A percentile compares a stretch with the other conserved stretches of the same genome.
Evolutionary conservation across 2,329 filamentous ascomycete genomes (phyloP).

Genomic region (Aschersonia sp.): DNA sequence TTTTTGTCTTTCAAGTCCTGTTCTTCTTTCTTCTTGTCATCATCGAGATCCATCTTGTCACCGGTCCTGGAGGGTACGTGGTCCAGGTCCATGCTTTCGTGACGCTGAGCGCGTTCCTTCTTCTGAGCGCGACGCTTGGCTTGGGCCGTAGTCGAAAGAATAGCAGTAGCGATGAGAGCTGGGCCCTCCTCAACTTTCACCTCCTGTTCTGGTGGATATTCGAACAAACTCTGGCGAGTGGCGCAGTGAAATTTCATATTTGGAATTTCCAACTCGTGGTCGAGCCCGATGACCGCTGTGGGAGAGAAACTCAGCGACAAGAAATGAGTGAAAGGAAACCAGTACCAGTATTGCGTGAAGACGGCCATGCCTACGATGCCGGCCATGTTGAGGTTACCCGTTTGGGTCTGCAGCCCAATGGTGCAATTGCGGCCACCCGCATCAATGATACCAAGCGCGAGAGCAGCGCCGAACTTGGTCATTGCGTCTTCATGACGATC

Average conservation of each 20-base stretch:
- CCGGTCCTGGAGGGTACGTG: conserved; percentile 45
- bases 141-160: conserved; percentile 91
- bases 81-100: conserved; percentile 94
- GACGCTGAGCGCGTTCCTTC: conserved; percentile 78
- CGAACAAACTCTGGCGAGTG: conserved; percentile 86
- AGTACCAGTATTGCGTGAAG: conserved; percentile 99
- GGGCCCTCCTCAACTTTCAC: conserved; percentile 89
- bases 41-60: conserved; percentile 84
- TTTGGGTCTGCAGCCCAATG: conserved; percentile 93
- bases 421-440: conserved; percentile 97
- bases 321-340: conserved; percentile 99
- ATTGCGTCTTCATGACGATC: conserved; percentile 98
- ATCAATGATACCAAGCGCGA: conserved; percentile 94
- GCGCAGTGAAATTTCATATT: conserved; percentile 94
- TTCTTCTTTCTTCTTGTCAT: conserved; percentile 41
- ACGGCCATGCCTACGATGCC: conserved; percentile 96
- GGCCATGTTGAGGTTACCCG: conserved; percentile 96
- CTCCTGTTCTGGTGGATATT: conserved; percentile 94
- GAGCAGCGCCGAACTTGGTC: conserved; percentile 94
- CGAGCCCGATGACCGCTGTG: conserved; percentile 86
- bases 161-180: conserved; percentile 86
- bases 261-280: conserved; percentile 86
- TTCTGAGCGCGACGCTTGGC: conserved; percentile 89
- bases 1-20: conserved; percentile 48
- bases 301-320: conserved; percentile 91